A percentile compares a stretch with the other conserved stretches of the same genome.
These are phyloP conservation scores for Aspergillus sclerotialis DNA, from an alignment of 2,329 filamentous ascomycete species.

Conservation along the genomic window DNA sequence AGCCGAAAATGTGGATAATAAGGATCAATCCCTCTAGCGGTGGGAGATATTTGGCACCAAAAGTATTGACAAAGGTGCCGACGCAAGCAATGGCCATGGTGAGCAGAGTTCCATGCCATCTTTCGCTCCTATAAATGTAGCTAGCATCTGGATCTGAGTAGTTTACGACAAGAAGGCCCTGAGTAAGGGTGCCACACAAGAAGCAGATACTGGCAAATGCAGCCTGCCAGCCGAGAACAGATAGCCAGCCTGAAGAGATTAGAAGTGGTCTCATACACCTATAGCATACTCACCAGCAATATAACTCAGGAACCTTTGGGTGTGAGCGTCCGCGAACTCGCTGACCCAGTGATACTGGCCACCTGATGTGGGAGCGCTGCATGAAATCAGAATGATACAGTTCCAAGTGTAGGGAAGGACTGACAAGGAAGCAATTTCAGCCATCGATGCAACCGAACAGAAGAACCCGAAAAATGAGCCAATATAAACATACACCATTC, in stretches of 20 bases:
- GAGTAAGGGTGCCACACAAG: constrained; percentile 27
- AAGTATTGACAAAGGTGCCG: constrained; percentile 46
- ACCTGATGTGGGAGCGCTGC: constrained; percentile 30
- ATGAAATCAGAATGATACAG: constrained; percentile 2
- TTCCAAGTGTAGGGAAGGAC: constrained; percentile 1
- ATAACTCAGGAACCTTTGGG: constrained; percentile 29
- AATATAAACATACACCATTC: constrained; percentile 32
- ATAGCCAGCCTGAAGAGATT: constrained; percentile 25
- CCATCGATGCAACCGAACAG: constrained; percentile 31
- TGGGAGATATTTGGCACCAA: constrained; percentile 39
- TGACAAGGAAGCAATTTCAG: constrained; percentile 33
- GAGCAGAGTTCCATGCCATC: background rate
- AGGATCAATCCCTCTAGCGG: constrained; percentile 47
- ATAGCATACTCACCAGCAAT: constrained; percentile 20
- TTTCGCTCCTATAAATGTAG: background rate
- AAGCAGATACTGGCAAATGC: constrained; percentile 27
- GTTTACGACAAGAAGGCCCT: constrained; percentile 28
- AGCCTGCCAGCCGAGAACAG: constrained; percentile 31
- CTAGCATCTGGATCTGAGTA: constrained; percentile 11
- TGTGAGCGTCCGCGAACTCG: constrained; percentile 28
- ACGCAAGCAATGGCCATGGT: constrained; percentile 42
- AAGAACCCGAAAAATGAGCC: constrained; percentile 31
- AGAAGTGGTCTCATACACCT: background rate
- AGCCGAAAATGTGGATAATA: constrained; percentile 42
- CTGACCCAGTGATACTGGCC: constrained; percentile 37